Evolutionary conservation across 2,329 filamentous ascomycete genomes (phyloP).

Genomic region (Canariomyces notabilis): DNA sequence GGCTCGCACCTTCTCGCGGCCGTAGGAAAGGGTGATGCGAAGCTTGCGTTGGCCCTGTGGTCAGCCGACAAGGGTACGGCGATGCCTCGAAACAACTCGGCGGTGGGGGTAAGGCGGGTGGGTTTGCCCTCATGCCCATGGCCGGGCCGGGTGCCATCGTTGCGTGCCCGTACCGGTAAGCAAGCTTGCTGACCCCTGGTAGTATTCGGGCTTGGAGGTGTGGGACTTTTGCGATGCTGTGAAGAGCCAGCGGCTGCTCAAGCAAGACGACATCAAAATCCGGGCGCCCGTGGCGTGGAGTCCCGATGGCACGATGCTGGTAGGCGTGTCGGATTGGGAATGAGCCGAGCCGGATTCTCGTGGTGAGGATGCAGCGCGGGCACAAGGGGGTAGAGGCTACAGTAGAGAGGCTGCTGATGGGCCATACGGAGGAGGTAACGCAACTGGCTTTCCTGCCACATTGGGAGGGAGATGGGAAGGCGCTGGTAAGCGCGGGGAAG

Average conservation of each 20-base stretch:
- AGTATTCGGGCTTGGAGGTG: conserved; percentile 15
- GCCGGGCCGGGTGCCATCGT: background rate
- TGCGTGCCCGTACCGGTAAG: too few relatives aligned
- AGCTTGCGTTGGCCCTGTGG: conserved; percentile 5
- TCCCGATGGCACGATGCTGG: conserved; percentile 14
- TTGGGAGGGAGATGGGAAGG: conserved; percentile 15
- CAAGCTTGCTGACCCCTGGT: too few relatives aligned
- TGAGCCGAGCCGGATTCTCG: conserved; percentile 11
- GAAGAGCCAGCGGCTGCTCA: conserved; percentile 2
- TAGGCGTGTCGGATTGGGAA: conserved; percentile 7
- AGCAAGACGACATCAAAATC: conserved; percentile 11
- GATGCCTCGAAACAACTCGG: background rate
- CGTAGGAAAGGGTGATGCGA: background rate
- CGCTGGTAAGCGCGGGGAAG: conserved; percentile 33
- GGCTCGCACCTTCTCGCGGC: conserved; percentile 11
- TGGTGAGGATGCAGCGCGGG: too few relatives aligned
- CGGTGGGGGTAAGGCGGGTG: conserved; percentile 5
- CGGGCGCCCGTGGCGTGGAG: conserved; percentile 18
- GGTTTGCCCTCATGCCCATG: conserved; percentile 10
- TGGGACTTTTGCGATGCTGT: conserved; percentile 9
- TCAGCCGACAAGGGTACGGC: background rate
- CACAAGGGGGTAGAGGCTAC: too few relatives aligned
- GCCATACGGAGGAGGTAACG: conserved; percentile 35
- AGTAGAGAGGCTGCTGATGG: conserved; percentile 5
- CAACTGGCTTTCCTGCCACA: conserved; percentile 35